These are phyloP conservation scores for Kazachstania bromeliacearum DNA, from an alignment of 805 yeast genomes.

Conservation along the genomic window DNA sequence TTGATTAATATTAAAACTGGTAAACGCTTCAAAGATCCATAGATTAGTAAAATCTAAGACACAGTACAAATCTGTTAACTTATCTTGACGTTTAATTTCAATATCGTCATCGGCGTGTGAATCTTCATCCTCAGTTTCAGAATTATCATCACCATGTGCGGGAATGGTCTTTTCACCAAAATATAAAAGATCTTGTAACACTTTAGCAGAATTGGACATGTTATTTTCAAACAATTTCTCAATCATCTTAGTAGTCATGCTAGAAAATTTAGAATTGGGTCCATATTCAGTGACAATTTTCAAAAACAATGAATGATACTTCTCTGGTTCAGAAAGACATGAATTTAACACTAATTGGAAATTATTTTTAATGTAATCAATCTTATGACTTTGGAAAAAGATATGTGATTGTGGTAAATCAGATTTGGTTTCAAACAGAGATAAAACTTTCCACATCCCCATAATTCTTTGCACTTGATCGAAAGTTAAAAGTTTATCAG, in stretches of 20 bases:
- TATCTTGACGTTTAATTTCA: neutral
- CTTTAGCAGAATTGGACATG: conserved; percentile 2
- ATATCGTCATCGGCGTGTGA: neutral
- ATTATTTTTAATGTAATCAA: conserved; percentile 17
- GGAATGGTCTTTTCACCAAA: conserved; percentile 8
- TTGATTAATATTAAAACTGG: conserved; percentile 12
- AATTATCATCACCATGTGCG: conserved; percentile 1
- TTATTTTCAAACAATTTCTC: conserved; percentile 9
- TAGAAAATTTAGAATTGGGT: conserved; percentile 10
- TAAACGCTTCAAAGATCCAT: conserved; percentile 25
- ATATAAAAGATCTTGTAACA: conserved; percentile 13
- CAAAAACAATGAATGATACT: conserved; percentile 12
- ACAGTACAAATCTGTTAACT: neutral
- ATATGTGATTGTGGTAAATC: conserved; percentile 8
- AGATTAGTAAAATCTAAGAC: conserved; percentile 22
- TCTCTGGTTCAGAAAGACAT: conserved; percentile 7
- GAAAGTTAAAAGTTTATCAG: conserved; percentile 21
- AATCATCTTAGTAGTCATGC: conserved; percentile 9
- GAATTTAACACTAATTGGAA: conserved; percentile 12
- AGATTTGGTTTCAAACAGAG: conserved; percentile 7
- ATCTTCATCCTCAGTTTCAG: conserved; percentile 3
- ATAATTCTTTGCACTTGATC: conserved; percentile 21
- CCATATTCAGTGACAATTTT: conserved; percentile 17
- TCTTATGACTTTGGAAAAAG: conserved; percentile 16
- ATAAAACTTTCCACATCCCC: conserved; percentile 12